Base-by-base conservation (phyloP, 805 yeast species). In the fission yeast (Schizosaccharomyces pombe) region DNA sequence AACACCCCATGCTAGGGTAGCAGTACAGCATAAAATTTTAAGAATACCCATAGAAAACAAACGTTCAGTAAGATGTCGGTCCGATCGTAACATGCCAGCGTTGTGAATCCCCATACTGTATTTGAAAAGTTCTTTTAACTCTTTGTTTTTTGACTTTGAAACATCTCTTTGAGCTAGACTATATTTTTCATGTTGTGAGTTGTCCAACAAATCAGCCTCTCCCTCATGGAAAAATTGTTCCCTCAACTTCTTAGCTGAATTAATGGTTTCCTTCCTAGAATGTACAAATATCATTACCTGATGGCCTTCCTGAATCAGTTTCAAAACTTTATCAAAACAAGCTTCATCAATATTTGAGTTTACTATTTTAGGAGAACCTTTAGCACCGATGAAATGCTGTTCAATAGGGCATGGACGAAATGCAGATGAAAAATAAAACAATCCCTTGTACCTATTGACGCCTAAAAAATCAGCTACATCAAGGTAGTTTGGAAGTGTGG, bases 1-100 rank as follows among this genome's bases (percentile, higher is more conserved):
- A 19, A 91, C 97, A 75, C 99, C 99, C 99, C 99, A 91, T 0
- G 99, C 99, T 56, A 91, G 75, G 0, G 99, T 91, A 0, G 98
- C 94, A 2, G 99, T 91, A 73, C 95, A 86, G 62, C 94, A 82
- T 16, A 91, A 69, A 0, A 91, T 97, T 57, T 80, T 83, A 58
- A 91, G 81, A 0, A 86, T 82, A 47, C 98, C 97, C 31, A 72
- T 70, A 31, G 79, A 71, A 64, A 91, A 91, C 81, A 89, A 75
- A 62, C 79, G 80, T 62, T 93, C 98, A 0, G 93, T 81, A 54
- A 86, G 63, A 62, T 86, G 87, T 62, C 99, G 75, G 62, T 91
- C 99, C 0, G 86, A 69, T 58, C 98, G 72, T 29, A 85, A 69
- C 93, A 91, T 80, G 61, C 99, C 99, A 0, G 99, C 99, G 68